Conservation (phyloP, 306 rosid genomes). For the Rosa lucieae region DNA sequence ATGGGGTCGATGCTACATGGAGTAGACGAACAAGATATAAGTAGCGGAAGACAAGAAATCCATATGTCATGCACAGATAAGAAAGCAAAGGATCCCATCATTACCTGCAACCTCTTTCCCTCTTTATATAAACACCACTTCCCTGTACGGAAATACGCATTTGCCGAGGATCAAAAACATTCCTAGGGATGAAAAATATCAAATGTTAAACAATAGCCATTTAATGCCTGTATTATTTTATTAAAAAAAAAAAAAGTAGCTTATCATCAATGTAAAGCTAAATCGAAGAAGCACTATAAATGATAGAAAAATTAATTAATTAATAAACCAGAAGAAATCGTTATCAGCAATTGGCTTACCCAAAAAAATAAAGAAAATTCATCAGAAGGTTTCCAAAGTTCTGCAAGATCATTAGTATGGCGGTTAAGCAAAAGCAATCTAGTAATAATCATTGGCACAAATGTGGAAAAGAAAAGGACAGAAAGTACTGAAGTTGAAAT, state of each 20-base stretch:
- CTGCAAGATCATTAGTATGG: constrained; percentile 46
- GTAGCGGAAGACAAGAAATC: constrained; percentile 16
- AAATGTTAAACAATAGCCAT: not conserved
- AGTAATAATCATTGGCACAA: constrained; percentile 20
- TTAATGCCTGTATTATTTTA: too few species aligned
- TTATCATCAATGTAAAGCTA: constrained; percentile 6
- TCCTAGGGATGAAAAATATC: constrained; percentile 45
- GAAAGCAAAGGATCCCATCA: constrained; percentile 22
- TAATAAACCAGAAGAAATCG: constrained; percentile 1
- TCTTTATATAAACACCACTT: constrained; percentile 88
- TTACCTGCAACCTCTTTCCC: constrained; percentile 98
- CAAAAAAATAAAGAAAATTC: constrained; percentile 94
- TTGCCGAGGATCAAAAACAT: constrained; percentile 95
- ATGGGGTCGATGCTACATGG: constrained; percentile 88
- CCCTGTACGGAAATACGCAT: constrained; percentile 97
- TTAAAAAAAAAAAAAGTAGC: not conserved
- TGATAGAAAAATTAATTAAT: not conserved
- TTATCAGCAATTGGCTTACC: constrained; percentile 55
- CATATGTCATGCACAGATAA: constrained; percentile 4
- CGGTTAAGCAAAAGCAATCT: constrained; percentile 12
- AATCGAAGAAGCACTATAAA: constrained; percentile 23
- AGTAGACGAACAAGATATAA: constrained; percentile 24
- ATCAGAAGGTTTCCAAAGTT: constrained; percentile 83
- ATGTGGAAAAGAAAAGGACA: constrained; percentile 15
- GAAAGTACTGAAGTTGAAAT: constrained; percentile 10